Evolutionary conservation across 2,329 filamentous ascomycete species (phyloP), one percentile per base, ranked within the genome.

Genomic region (Trichoderma arundinaceum): DNA sequence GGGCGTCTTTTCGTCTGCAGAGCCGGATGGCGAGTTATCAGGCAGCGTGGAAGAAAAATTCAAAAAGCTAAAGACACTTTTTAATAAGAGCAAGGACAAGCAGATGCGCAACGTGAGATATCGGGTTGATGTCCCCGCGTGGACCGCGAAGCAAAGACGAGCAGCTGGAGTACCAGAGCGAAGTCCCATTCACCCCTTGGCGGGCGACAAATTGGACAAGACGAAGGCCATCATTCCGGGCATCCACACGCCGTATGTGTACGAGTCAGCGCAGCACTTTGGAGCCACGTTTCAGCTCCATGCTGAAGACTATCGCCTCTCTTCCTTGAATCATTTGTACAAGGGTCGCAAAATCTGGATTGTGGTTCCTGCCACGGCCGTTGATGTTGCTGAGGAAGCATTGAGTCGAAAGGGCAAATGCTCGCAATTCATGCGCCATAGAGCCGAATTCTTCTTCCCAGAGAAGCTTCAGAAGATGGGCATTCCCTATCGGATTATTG

Each of bases 351-450:
- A 79, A 68, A 79, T 79, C 15, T 79, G 77, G 77, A 73, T 79
- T 12, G 75, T 79, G 28, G 71, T 78, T 0, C 77, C 77, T 4
- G 74, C 76, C 17, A 77, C 76, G 0, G 75, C 74, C 15, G 74
- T 79, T 35, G 72, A 76, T 46, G 38, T 74, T 33, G 76, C 77
- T 7, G 77, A 79, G 64, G 68, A 72, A 49, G 74, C 73, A 3
- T 71, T 79, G 17, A 75, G 74, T 9, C 73, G 77, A 35, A 73
- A 72, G 35, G 66, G 64, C 22, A 72, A 72, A 64, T 79, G 77
- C 62, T 79, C 77, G 6, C 77, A 79, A 62, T 79, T 79, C 60
- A 79, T 79, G 77, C 76, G 77, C 19, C 77, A 79, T 68, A 73
- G 77, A 46, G 77, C 77, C 41, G 77, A 79, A 67, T 79, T 79